Conservation (phyloP, 139 green algal species). For the Chlamydomonas asymmetrica region DNA sequence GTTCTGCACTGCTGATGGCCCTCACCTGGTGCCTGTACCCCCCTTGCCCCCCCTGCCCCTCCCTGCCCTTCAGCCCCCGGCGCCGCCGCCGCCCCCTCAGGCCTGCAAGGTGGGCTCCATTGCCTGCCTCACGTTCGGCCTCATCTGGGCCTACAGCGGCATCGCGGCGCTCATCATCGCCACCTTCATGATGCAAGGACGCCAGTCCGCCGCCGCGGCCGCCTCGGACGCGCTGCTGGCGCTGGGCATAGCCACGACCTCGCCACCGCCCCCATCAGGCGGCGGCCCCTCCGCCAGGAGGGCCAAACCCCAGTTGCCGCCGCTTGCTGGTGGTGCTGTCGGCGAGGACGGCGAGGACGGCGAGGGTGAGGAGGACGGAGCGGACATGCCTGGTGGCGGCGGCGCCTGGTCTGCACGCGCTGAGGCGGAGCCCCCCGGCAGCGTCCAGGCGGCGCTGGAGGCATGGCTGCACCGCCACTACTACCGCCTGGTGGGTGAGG, state of each 20-base stretch:
- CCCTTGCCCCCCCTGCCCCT: not conserved
- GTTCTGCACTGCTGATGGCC: too few relatives aligned
- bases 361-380: too few relatives aligned
- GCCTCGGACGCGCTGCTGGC: too few relatives aligned
- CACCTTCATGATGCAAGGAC: slow-evolving; percentile 4
- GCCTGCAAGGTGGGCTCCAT: slow-evolving; percentile 59
- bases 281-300: too few relatives aligned
- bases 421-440: not conserved
- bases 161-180: slow-evolving; percentile 37
- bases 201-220: too few relatives aligned
- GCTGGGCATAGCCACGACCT: too few relatives aligned
- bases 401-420: too few relatives aligned
- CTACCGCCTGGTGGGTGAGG: slow-evolving; percentile 16
- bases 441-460: slow-evolving; percentile 30
- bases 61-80: not conserved
- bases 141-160: slow-evolving; percentile 54
- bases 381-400: not conserved
- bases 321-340: too few relatives aligned
- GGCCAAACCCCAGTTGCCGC: too few relatives aligned
- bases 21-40: too few relatives aligned
- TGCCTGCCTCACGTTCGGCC: slow-evolving; percentile 62
- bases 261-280: too few relatives aligned
- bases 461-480: slow-evolving; percentile 36
- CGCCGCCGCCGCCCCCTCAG: not conserved
- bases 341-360: too few relatives aligned